These are phyloP conservation scores for Umbelopsis sp. DNA, from an alignment of 192 early-diverging fungal genomes.

Conservation along the genomic window DNA sequence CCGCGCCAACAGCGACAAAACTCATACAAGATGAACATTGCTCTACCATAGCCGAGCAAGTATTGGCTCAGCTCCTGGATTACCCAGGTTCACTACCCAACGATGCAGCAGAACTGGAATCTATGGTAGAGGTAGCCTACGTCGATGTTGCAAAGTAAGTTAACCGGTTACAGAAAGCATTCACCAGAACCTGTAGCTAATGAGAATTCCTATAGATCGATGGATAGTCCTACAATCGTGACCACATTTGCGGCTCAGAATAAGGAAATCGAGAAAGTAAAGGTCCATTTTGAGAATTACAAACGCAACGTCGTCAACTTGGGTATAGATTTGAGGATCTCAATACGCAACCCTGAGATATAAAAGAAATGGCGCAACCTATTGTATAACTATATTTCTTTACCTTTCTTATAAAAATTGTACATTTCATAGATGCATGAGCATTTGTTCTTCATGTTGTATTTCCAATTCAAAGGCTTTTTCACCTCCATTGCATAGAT, in stretches of 20 bases:
- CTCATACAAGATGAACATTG: neutral
- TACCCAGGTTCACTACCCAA: constrained; percentile 10
- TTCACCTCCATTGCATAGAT: no score
- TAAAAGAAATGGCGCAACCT: no score
- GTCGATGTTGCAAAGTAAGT: constrained; percentile 5
- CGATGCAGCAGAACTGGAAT: neutral
- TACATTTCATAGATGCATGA: no score
- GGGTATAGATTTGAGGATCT: neutral
- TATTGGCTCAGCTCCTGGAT: neutral
- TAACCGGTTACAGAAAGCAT: neutral
- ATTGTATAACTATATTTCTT: no score
- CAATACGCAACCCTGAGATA: neutral
- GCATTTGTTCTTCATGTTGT: no score
- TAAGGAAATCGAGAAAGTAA: neutral
- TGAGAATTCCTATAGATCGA: neutral
- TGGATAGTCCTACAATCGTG: neutral
- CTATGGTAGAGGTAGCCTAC: constrained; percentile 18
- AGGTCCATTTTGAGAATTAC: neutral
- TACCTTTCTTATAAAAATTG: no score
- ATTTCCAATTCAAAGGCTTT: no score
- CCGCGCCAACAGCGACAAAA: neutral
- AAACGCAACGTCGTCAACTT: neutral
- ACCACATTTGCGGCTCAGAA: constrained; percentile 1
- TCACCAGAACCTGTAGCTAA: neutral
- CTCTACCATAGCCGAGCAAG: neutral